phyloP scores from a whole-genome alignment of 164 flowering plant species.

The Vitis cinerea region DNA sequence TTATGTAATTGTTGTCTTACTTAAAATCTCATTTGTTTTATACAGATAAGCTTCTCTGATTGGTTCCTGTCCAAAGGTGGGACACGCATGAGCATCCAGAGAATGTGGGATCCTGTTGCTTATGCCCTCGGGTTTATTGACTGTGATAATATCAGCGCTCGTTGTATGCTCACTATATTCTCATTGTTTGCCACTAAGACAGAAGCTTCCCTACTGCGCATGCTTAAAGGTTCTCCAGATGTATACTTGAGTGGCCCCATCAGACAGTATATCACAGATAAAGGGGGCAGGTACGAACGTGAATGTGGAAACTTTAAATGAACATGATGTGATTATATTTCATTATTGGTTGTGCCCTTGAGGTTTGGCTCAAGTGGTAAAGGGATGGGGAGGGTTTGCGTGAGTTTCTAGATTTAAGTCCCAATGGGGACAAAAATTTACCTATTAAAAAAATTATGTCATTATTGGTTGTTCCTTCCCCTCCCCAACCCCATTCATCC shows the following conservation, averaged over 20 bases:
- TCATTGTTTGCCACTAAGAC: conserved; percentile 97
- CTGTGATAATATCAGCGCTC: conserved; percentile 98
- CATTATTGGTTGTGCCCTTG: neutral
- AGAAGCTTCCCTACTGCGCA: conserved; percentile 92
- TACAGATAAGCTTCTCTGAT: conserved; percentile 91
- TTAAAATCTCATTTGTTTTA: conserved; percentile 15
- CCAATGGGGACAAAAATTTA: too few species aligned
- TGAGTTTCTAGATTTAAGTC: too few species aligned
- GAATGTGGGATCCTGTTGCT: conserved; percentile 99
- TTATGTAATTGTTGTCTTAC: neutral
- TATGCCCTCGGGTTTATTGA: conserved; percentile 98
- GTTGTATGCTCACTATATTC: conserved; percentile 99
- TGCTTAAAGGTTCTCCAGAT: conserved; percentile 99
- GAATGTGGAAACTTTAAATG: neutral
- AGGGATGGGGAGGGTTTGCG: too few species aligned
- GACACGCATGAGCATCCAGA: conserved; percentile 86
- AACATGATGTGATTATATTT: neutral
- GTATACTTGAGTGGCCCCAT: conserved; percentile 97
- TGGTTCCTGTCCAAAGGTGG: conserved; percentile 99
- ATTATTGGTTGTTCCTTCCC: too few species aligned
- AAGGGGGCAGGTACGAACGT: conserved; percentile 80
- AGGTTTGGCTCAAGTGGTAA: too few species aligned
- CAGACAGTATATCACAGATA: conserved; percentile 75
- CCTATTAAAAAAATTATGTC: too few species aligned
- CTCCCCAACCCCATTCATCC: neutral